Percentiles rank a stretch among this genome's conserved stretches.
phyloP scores from a whole-genome alignment of 2,329 filamentous ascomycete genomes.

The Monosporascus sp. region DNA sequence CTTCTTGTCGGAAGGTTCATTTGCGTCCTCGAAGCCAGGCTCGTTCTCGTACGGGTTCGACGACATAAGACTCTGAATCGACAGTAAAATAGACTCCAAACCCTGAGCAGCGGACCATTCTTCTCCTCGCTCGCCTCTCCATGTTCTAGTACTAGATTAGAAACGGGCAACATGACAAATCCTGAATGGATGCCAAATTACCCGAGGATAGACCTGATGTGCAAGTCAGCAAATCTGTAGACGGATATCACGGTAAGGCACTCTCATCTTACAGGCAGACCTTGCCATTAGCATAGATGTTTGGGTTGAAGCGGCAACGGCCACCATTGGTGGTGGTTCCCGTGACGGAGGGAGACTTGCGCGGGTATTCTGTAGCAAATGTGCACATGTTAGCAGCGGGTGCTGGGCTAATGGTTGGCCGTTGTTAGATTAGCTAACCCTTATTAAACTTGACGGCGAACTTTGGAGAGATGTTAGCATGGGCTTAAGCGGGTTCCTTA shows the following conservation, averaged over 20 bases:
- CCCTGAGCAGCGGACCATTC: constrained; percentile 97
- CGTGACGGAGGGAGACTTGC: constrained; percentile 54
- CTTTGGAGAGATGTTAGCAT: constrained; percentile 38
- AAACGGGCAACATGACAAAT: constrained; percentile 2
- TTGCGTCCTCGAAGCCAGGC: constrained; percentile 80
- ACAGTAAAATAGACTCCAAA: constrained; percentile 87
- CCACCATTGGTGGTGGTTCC: constrained; percentile 86
- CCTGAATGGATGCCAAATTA: constrained; percentile 34
- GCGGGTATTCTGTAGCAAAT: constrained; percentile 68
- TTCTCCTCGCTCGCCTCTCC: constrained; percentile 84
- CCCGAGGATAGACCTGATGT: constrained; percentile 73
- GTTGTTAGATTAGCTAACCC: constrained; percentile 42
- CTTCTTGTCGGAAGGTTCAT: constrained; percentile 62
- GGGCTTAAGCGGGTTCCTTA: not conserved
- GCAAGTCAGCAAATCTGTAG: not conserved
- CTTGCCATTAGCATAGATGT: constrained; percentile 87
- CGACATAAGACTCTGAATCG: constrained; percentile 95
- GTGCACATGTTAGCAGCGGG: constrained; percentile 3
- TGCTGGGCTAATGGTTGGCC: not conserved
- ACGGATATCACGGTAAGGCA: not conserved
- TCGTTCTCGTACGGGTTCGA: constrained; percentile 93
- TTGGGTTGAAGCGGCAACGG: constrained; percentile 87
- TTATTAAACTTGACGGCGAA: constrained; percentile 72
- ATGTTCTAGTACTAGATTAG: constrained; percentile 58
- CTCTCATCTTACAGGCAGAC: constrained; percentile 73